Percentiles rank a stretch among this genome's conserved stretches.
These are phyloP conservation scores for Dillenia turbinata DNA, from an alignment of 164 flowering plant species.

Conservation along the genomic window DNA sequence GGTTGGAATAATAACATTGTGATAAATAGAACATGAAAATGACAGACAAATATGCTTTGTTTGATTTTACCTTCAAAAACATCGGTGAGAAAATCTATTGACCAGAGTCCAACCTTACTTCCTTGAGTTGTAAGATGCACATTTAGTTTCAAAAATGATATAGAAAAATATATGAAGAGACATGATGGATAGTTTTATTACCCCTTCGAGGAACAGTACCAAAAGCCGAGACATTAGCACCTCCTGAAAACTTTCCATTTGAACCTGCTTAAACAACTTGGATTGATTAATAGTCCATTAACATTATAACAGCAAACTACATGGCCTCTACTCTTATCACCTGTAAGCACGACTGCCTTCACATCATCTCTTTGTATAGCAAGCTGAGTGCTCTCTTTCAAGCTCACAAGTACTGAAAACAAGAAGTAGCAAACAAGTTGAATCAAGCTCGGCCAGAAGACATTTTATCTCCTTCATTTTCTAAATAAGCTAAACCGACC, in stretches of 20 bases:
- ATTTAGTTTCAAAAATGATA: too few relatives aligned
- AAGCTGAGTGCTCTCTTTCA: conserved; percentile 56
- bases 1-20: too few relatives aligned
- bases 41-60: too few relatives aligned
- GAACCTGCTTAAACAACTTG: conserved; percentile 39
- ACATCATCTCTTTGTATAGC: conserved; percentile 81
- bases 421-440: neutral
- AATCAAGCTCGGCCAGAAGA: too few relatives aligned
- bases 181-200: conserved; percentile 28
- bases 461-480: too few relatives aligned
- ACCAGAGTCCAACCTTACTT: conserved; percentile 55
- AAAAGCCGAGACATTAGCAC: conserved; percentile 76
- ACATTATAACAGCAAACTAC: neutral
- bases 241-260: conserved; percentile 87
- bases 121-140: too few relatives aligned
- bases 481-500: too few relatives aligned
- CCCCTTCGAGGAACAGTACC: conserved; percentile 40
- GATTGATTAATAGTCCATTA: conserved; percentile 2
- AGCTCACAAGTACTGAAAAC: conserved; percentile 59
- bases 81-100: conserved; percentile 61
- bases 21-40: too few relatives aligned
- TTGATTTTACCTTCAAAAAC: conserved; percentile 57
- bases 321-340: conserved; percentile 24
- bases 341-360: conserved; percentile 91
- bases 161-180: too few relatives aligned